Base-by-base conservation (phyloP, 352 stramenopile species). In the Bremia lactucae region DNA sequence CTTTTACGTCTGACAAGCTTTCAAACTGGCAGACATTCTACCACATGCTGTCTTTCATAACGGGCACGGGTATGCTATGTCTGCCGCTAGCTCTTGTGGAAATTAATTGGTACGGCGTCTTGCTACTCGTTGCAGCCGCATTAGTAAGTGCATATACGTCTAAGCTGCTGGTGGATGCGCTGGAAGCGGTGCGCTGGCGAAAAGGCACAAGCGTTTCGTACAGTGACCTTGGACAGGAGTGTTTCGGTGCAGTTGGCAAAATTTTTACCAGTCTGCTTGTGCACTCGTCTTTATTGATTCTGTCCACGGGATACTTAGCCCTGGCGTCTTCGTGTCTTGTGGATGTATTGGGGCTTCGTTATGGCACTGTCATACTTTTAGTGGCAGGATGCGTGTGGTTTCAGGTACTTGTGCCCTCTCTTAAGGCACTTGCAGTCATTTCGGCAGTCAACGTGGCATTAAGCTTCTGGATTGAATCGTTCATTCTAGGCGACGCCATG, bases 401-500 rank as follows among this genome's bases (percentile, higher is more conserved):
- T 42, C 76, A 88, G 49, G 69, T 85, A 39, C 52, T 88, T 9
- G 61, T 83, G 35, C 62, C 66, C 18, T 85, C 71, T 39, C 65
- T 86, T 16, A 69, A 66, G 40, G 52, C 61, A 23, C 52, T 88
- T 18, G 69, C 72, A 7, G 20, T 70, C 22, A 47, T 88, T 23
- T 88, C 76, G 26, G 67, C 65, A 2, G 40, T 88, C 26, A 88
- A 88, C 47, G 71, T 88, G n/a, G 71, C 66, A n/a, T 42, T 88
- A 24, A 72, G 59, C 36, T 79, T 86, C 41, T 88, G 76, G 76
- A 76, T 88, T 46, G 76, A 88, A 44, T 68, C 69, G 23, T 58
- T 88, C 36, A 88, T 88, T 63, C 68, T 88, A 22, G 76, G 76
- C 31, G 76, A 88, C 48, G 76, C 76, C 42, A 86, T 85, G 72